Percentiles rank a stretch among this genome's conserved stretches.
Conservation (phyloP, 1,284 basidiomycete species). For the Puccinia hordei region DNA sequence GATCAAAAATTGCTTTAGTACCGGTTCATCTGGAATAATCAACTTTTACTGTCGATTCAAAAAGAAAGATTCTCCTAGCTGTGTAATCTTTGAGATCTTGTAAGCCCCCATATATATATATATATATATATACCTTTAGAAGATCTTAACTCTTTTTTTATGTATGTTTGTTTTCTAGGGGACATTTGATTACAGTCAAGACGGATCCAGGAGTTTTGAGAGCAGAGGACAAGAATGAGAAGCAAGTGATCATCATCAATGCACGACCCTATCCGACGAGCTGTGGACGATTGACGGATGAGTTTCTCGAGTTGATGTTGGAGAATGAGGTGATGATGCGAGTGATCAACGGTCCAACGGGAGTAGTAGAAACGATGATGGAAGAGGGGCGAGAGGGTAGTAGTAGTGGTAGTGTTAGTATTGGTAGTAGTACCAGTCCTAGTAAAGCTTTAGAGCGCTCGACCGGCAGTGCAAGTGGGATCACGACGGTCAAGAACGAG, state of each 20-base stretch:
- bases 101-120: neutral
- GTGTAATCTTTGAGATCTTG: conserved; percentile 36
- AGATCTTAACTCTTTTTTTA: neutral
- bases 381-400: neutral
- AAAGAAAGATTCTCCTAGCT: conserved; percentile 3
- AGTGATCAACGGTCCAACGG: conserved; percentile 53
- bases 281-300: conserved; percentile 51
- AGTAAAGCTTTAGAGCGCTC: neutral
- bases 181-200: conserved; percentile 1
- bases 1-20: neutral
- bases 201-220: neutral
- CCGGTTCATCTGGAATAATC: neutral
- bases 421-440: too few species aligned
- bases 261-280: conserved; percentile 23
- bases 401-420: too few species aligned
- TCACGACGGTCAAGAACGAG: neutral
- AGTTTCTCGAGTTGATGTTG: conserved; percentile 57
- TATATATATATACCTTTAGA: neutral
- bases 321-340: conserved; percentile 57
- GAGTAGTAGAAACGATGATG: neutral
- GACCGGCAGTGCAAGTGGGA: neutral
- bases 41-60: conserved; percentile 27
- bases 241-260: conserved; percentile 24
- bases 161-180: conserved; percentile 3
- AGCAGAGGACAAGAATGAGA: neutral